Percentiles rank a stretch among this genome's conserved stretches.
Conservation (phyloP, 805 yeast species). For the Alloascoidea hylecoeti region DNA sequence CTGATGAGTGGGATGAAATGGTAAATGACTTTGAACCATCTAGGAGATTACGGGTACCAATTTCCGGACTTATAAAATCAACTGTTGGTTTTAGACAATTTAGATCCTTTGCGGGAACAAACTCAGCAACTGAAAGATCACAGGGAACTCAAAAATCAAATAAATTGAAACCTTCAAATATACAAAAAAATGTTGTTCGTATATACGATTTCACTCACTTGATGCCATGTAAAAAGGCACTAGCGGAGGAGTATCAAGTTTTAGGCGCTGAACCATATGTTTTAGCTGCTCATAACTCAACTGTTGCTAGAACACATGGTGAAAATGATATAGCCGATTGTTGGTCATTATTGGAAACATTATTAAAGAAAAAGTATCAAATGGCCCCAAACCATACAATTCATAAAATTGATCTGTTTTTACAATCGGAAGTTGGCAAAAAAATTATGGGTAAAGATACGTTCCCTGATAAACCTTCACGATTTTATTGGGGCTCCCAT, state of each 20-base stretch:
- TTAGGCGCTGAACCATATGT: conserved; percentile 39
- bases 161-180: neutral
- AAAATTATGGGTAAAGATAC: neutral
- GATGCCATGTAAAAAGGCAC: conserved; percentile 58
- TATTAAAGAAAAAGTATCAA: conserved; percentile 27
- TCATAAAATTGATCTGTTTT: neutral
- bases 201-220: conserved; percentile 49
- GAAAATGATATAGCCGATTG: conserved; percentile 51
- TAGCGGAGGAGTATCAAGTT: conserved; percentile 23
- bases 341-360: conserved; percentile 50
- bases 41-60: neutral
- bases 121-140: neutral
- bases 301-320: conserved; percentile 52
- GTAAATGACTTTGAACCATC: conserved; percentile 3
- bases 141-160: neutral
- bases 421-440: neutral
- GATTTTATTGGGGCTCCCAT: conserved; percentile 68
- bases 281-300: conserved; percentile 56
- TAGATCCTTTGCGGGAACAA: neutral
- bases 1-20: conserved; percentile 2
- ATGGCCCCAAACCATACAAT: conserved; percentile 5
- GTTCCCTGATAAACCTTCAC: conserved; percentile 3
- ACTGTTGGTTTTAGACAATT: conserved; percentile 10
- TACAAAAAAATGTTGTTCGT: conserved; percentile 34
- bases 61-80: conserved; percentile 6